Conservation (phyloP, 108 stramenopile species). For the Cylindrotheca fusiformis region DNA sequence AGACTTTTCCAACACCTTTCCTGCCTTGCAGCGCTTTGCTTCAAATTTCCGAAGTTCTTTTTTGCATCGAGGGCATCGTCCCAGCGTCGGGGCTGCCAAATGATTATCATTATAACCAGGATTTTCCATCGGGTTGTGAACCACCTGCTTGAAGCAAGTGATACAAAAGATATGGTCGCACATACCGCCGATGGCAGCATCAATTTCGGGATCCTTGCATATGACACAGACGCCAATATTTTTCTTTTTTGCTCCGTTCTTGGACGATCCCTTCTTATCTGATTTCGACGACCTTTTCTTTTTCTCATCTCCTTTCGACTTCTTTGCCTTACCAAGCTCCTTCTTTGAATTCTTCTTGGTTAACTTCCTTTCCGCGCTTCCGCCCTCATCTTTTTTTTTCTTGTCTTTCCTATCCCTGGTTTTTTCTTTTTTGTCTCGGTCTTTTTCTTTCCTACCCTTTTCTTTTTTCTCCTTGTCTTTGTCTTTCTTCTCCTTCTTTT, state of each 20-base stretch:
- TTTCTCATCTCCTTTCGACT: background rate
- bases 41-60: constrained; percentile 23
- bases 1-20: constrained; percentile 8
- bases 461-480: constrained; percentile 8
- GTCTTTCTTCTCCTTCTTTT: constrained; percentile 6
- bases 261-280: background rate
- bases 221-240: constrained; percentile 9
- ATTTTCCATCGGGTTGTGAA: constrained; percentile 15
- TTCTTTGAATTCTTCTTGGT: background rate
- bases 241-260: background rate
- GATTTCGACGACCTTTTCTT: background rate
- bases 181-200: constrained; percentile 12
- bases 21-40: constrained; percentile 12
- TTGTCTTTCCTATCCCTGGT: too few relatives aligned
- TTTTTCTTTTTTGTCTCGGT: constrained; percentile 3
- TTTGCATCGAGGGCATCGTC: constrained; percentile 19
- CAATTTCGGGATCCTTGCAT: constrained; percentile 15
- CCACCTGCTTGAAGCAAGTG: constrained; percentile 6
- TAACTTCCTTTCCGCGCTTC: constrained; percentile 10
- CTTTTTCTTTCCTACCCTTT: constrained; percentile 3
- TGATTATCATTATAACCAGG: constrained; percentile 18
- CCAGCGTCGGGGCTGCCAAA: constrained; percentile 17
- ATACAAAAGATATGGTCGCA: constrained; percentile 18
- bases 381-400: background rate
- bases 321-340: background rate